These are phyloP conservation scores for Geotrichum histeridarum DNA, from an alignment of 1,139 yeast genomes.

Conservation along the genomic window DNA sequence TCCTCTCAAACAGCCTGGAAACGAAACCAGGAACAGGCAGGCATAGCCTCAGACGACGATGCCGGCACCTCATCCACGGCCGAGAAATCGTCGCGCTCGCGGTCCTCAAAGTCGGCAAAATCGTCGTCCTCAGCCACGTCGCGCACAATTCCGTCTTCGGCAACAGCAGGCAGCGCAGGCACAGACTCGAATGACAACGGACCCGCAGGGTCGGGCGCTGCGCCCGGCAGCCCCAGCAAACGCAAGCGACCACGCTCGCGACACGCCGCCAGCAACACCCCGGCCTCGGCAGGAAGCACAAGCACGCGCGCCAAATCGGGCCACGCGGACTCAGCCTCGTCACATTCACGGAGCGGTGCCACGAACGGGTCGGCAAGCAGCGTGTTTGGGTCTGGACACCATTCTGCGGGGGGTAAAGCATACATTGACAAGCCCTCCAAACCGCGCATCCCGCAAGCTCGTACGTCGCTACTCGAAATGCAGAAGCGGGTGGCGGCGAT, in stretches of 20 bases:
- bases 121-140: background rate
- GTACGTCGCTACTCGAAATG: slow-evolving; percentile 73
- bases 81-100: background rate
- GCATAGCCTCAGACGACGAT: slow-evolving; percentile 10
- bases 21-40: slow-evolving; percentile 7
- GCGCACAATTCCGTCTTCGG: background rate
- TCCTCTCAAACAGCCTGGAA: background rate
- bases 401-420: slow-evolving; percentile 24
- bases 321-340: background rate
- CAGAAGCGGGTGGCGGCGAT: slow-evolving; percentile 85
- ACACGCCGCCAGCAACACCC: background rate
- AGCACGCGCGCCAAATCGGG: background rate
- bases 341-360: background rate
- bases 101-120: background rate
- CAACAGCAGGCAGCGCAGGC: background rate
- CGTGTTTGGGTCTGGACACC: background rate
- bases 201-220: background rate
- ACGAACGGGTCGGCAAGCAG: background rate
- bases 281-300: background rate
- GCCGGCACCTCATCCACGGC: slow-evolving; percentile 2
- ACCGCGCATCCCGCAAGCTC: slow-evolving; percentile 75
- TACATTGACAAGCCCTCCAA: slow-evolving; percentile 62
- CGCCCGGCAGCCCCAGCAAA: slow-evolving; percentile 3
- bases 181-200: background rate
- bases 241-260: slow-evolving; percentile 10